Evolutionary conservation across 208 protist species (phyloP).

Genomic region (Crithidia expoeki): DNA sequence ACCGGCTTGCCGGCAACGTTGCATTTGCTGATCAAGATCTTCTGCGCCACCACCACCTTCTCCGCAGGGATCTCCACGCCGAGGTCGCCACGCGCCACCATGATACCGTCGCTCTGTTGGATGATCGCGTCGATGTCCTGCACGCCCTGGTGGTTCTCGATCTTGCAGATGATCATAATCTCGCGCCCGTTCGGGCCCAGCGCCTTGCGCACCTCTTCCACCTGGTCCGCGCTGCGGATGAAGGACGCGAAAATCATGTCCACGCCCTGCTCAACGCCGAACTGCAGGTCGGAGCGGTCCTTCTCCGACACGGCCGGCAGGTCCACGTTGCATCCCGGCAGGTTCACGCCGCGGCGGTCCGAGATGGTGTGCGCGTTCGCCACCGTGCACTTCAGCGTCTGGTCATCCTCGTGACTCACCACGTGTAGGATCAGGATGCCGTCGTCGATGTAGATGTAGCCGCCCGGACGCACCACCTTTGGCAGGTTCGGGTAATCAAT

Average conservation of each 20-base stretch:
- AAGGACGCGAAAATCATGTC: conserved; percentile 99
- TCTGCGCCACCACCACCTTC: conserved; percentile 98
- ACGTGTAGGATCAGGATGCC: conserved; percentile 94
- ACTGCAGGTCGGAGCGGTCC: conserved; percentile 93
- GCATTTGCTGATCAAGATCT: conserved; percentile 99
- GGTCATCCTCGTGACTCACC: conserved; percentile 64
- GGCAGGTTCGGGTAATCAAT: conserved; percentile 93
- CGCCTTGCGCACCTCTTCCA: conserved; percentile 91
- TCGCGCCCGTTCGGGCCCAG: conserved; percentile 92
- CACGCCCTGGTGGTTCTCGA: conserved; percentile 98
- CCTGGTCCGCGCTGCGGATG: conserved; percentile 95
- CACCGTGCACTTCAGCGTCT: conserved; percentile 81
- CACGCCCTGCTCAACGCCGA: conserved; percentile 96
- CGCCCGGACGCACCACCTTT: conserved; percentile 79
- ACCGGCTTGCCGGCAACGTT: conserved; percentile 98
- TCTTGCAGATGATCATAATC: conserved; percentile 98
- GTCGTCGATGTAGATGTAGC: conserved; percentile 96
- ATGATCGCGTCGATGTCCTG: conserved; percentile 99
- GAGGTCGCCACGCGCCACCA: conserved; percentile 99
- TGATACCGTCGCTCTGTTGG: conserved; percentile 96
- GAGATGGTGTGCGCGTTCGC: conserved; percentile 82
- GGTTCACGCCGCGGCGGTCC: conserved; percentile 89
- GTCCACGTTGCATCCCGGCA: conserved; percentile 88
- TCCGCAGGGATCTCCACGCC: conserved; percentile 98
- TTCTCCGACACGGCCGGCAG: conserved; percentile 93